Conservation (phyloP, 768 basidiomycete species). For the Serendipita vermifera region DNA sequence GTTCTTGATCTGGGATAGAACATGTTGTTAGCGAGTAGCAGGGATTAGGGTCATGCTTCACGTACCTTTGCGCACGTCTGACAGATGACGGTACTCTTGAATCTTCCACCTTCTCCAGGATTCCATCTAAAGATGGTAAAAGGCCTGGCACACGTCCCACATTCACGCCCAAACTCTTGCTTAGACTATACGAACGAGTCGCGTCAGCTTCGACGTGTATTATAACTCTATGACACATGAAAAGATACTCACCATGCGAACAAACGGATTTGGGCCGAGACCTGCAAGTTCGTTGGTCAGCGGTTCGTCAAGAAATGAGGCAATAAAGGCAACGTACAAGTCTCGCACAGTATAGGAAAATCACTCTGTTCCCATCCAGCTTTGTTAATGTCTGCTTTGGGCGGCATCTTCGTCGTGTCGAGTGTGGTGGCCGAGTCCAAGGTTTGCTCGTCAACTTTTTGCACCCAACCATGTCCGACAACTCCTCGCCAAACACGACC, state of each 20-base stretch:
- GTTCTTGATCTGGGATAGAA: constrained; percentile 62
- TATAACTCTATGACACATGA: constrained; percentile 4
- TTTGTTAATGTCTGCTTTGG: constrained; percentile 85
- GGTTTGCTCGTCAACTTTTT: too few species aligned
- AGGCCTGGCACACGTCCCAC: constrained; percentile 93
- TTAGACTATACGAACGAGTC: constrained; percentile 63
- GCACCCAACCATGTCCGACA: too few species aligned
- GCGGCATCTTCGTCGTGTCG: too few species aligned
- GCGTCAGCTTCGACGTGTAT: too few species aligned
- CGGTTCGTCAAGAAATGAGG: not conserved
- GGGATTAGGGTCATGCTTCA: too few species aligned
- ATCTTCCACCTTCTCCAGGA: constrained; percentile 78
- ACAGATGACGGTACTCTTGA: constrained; percentile 94
- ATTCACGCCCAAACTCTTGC: constrained; percentile 90
- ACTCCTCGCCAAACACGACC: too few species aligned
- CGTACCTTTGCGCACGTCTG: constrained; percentile 78
- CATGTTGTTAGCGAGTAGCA: too few species aligned
- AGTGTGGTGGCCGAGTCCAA: too few species aligned
- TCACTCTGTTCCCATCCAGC: constrained; percentile 90
- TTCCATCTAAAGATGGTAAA: constrained; percentile 99
- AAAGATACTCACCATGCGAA: constrained; percentile 67
- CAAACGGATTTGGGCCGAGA: constrained; percentile 81
- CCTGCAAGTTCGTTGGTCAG: constrained; percentile 33
- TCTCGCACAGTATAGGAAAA: constrained; percentile 88
- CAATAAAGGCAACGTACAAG: constrained; percentile 40